phyloP scores from a whole-genome alignment of 345 rosid genomes.

The Acer saccharum region DNA sequence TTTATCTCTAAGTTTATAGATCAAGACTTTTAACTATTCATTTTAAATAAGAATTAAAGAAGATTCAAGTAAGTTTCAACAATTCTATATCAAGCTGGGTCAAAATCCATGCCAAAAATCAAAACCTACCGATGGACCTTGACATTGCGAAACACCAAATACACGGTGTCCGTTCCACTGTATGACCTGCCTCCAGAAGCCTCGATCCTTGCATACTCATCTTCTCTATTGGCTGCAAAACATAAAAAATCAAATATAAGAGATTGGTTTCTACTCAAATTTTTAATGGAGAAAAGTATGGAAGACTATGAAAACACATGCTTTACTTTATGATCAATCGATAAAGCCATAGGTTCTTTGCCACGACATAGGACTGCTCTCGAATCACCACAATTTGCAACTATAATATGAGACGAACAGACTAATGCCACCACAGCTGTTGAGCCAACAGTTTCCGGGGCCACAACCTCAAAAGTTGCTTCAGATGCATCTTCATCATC shows the following conservation, averaged over 20 bases:
- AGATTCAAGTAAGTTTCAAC: not conserved
- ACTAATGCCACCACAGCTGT: conserved; percentile 93
- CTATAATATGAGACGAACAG: conserved; percentile 86
- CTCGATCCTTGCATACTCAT: conserved; percentile 86
- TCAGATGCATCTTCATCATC: conserved; percentile 37
- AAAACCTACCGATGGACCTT: conserved; percentile 77
- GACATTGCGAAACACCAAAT: conserved; percentile 96
- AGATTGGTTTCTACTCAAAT: conserved; percentile 8
- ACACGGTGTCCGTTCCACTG: conserved; percentile 96
- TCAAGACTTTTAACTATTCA: not conserved
- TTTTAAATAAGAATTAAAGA: no score
- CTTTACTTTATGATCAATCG: conserved; percentile 87
- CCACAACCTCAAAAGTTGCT: conserved; percentile 51
- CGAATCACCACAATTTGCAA: conserved; percentile 94
- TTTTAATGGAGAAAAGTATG: conserved; percentile 5
- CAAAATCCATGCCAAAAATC: not conserved
- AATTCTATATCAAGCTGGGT: no score
- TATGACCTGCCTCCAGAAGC: conserved; percentile 91
- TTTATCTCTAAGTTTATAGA: no score
- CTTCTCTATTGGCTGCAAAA: conserved; percentile 74
- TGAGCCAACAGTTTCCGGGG: conserved; percentile 93
- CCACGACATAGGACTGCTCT: conserved; percentile 90
- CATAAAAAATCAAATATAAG: not conserved
- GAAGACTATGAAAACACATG: conserved; percentile 10
- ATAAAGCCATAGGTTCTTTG: conserved; percentile 73